These are phyloP conservation scores for Claviceps monticola DNA, from an alignment of 2,329 filamentous ascomycete genomes.

Conservation along the genomic window DNA sequence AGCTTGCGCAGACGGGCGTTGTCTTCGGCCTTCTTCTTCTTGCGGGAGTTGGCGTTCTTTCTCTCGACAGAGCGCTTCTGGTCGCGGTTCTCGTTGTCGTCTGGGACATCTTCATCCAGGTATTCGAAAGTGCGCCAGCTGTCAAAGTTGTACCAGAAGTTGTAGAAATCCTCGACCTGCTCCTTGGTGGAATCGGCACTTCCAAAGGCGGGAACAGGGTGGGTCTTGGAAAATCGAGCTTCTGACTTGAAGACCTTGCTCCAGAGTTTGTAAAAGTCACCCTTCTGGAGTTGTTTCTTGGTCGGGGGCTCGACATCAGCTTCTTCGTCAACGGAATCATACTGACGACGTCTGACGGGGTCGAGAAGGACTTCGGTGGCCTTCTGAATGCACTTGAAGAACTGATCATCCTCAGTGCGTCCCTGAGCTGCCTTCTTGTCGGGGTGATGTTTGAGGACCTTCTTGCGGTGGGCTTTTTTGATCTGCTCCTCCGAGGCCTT, in stretches of 20 bases:
- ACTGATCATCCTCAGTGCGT: constrained; percentile 80
- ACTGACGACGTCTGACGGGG: constrained; percentile 84
- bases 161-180: constrained; percentile 91
- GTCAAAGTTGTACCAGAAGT: constrained; percentile 99
- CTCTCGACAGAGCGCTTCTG: constrained; percentile 97
- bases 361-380: constrained; percentile 88
- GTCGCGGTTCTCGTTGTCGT: constrained; percentile 97
- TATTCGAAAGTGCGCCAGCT: constrained; percentile 97
- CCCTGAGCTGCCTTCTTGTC: constrained; percentile 96
- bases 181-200: constrained; percentile 73
- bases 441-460: constrained; percentile 96
- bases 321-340: constrained; percentile 88
- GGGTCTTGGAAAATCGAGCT: constrained; percentile 78
- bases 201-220: constrained; percentile 80
- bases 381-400: constrained; percentile 99
- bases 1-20: constrained; percentile 78
- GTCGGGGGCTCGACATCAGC: constrained; percentile 83
- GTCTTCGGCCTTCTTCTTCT: constrained; percentile 99
- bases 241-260: constrained; percentile 79
- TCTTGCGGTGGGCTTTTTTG: constrained; percentile 97
- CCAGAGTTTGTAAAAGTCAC: constrained; percentile 95
- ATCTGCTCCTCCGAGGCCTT: constrained; percentile 95
- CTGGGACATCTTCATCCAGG: constrained; percentile 94
- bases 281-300: constrained; percentile 79
- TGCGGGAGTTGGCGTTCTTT: constrained; percentile 94